Evolutionary conservation across 2,329 filamentous ascomycete genomes (phyloP), one percentile per base, ranked within the genome.

Genomic region (Paecilomyces fulvus): DNA sequence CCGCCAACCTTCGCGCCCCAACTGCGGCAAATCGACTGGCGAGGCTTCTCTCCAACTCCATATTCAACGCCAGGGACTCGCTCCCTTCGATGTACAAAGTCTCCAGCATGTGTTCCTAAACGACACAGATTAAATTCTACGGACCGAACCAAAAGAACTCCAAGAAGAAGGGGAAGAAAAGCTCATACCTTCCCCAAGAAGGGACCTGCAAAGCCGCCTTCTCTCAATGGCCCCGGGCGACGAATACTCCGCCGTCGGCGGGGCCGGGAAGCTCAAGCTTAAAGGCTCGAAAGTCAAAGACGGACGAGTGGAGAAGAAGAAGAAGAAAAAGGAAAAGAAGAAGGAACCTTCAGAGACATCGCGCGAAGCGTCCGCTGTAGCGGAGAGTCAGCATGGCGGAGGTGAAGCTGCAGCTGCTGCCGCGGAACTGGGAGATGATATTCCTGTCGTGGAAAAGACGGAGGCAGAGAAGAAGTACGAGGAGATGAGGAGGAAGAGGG

Each of bases 401-500:
- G 51, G 23, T 52, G 51, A 30, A 30, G 30, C 51, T 9, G 33
- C 21, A 21, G 21, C 52, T 12, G 52, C 17, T 14, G 21, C 30
- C 1, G 28, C n/a, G 33, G 52, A 56, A 51, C 11, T 53, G 51
- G 55, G 60, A 57, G 60, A 64, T 21, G 51, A 57, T 33, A 55
- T 53, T 67, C 12, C 61, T 48, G 62, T 61, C 60, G n/a, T 65
- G 60, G 56, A 64, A 68, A 96, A 95, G 79, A 97, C 92, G 0
- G 90, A 95, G 60, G 84, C 92, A 1, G 90, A 99, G 76, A 79
- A 81, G 63, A 81, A 85, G 49, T 84, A 94, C 66, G 90, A 95
- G 63, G 92, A 97, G 75, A 81, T 83, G 65, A 84, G 87, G 71
- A 82, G 84, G 71, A 94, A 90, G 75, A 83, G 90, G 78, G 89